Evolutionary conservation across 169 alveolate species (phyloP).

Genomic region (Perkinsus chesapeaki): DNA sequence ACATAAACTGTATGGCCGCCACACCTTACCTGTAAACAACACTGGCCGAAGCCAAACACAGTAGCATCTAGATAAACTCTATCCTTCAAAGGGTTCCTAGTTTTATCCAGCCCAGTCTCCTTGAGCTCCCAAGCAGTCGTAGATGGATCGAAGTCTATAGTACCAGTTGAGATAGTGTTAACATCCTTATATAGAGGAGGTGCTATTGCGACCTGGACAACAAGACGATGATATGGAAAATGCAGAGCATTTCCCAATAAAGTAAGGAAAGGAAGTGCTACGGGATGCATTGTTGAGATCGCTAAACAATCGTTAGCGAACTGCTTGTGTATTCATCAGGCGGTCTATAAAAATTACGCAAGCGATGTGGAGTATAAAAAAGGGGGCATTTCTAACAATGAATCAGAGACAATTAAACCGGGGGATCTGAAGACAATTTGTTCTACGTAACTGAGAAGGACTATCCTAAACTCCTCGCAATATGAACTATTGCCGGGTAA

Average conservation of each 20-base stretch:
- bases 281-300: too few species aligned
- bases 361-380: too few species aligned
- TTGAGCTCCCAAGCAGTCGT: not conserved
- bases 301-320: too few species aligned
- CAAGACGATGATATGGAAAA: not conserved
- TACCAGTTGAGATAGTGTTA: not conserved
- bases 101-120: not conserved
- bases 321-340: too few species aligned
- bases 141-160: not conserved
- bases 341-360: too few species aligned
- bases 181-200: not conserved
- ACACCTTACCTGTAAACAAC: constrained; percentile 46
- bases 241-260: not conserved
- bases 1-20: not conserved
- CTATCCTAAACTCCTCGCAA: too few species aligned
- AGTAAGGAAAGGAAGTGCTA: too few species aligned
- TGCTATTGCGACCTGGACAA: not conserved
- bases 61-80: constrained; percentile 61
- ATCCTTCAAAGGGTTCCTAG: not conserved
- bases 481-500: too few species aligned
- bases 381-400: too few species aligned
- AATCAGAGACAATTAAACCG: too few species aligned
- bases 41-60: constrained; percentile 72
- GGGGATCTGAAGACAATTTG: too few species aligned
- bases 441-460: too few species aligned